Conservation (phyloP, 208 protist species). For the Leishmania guyanensis region DNA sequence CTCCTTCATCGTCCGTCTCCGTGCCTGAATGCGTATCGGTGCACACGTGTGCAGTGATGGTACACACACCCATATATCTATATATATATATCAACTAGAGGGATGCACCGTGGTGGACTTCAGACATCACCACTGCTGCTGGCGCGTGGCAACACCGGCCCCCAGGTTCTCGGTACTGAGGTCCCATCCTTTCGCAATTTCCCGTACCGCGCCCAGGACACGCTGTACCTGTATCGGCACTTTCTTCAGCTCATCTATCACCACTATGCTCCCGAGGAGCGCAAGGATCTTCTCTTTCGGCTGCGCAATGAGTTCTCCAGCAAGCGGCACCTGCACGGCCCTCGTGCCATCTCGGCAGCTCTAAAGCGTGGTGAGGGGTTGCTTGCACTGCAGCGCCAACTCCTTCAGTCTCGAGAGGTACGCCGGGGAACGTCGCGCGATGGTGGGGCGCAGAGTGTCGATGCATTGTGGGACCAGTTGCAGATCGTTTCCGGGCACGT, state of each 20-base stretch:
- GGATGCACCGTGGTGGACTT: not conserved
- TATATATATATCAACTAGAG: not conserved
- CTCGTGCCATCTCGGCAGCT: slow-evolving; percentile 66
- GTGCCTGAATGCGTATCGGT: not conserved
- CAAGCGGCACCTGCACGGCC: slow-evolving; percentile 64
- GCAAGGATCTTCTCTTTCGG: slow-evolving; percentile 68
- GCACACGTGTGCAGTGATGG: not conserved
- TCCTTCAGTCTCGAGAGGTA: slow-evolving; percentile 51
- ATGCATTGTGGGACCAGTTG: slow-evolving; percentile 78
- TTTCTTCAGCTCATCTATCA: slow-evolving; percentile 85
- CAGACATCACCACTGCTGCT: slow-evolving; percentile 6
- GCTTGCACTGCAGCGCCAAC: slow-evolving; percentile 59
- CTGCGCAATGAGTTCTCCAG: slow-evolving; percentile 81
- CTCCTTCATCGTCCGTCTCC: not conserved
- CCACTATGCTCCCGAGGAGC: slow-evolving; percentile 65
- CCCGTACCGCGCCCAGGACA: slow-evolving; percentile 67
- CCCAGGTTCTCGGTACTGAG: slow-evolving; percentile 71
- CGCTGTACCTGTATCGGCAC: slow-evolving; percentile 71
- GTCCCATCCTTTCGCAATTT: slow-evolving; percentile 80
- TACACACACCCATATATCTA: not conserved
- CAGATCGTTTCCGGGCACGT: slow-evolving; percentile 67
- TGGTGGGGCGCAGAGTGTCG: slow-evolving; percentile 65
- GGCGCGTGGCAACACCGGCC: slow-evolving; percentile 4
- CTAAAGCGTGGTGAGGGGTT: slow-evolving; percentile 72
- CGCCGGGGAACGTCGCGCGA: slow-evolving; percentile 40